Evolutionary conservation across 371 early-diverging fungal species (phyloP), one percentile per base, ranked within the genome.

Genomic region (Lichtheimia ramosa): DNA sequence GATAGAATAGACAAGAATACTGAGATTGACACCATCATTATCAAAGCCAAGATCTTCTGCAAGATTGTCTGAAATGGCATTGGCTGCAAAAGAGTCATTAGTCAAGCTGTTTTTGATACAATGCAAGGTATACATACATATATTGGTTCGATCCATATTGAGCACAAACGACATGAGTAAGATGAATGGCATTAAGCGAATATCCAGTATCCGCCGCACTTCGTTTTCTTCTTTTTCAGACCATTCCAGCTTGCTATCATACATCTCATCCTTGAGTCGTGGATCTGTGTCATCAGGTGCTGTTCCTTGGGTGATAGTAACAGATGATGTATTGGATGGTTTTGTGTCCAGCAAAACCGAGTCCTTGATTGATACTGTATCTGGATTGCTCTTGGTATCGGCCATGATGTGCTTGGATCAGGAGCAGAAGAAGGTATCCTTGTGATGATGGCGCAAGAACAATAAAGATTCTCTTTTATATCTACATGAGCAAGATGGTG

Each of bases 91-190:
- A 27, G 15, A 0, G 12, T 27, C 15, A 10, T 21, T 13, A 20
- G 27, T 24, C 7, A 46, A 16, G 10, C n/a, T n/a, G n/a, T 5
- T 0, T 21, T 16, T 8, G 2, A 46, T 16, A n/a, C n/a, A 21
- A 46, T 2, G 1, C n/a, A 46, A 21, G n/a, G 14, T 5, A 20
- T 15, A 62, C 71, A 69, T 73, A 78, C 78, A 72, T n/a, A 74
- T 68, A 63, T 78, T 78, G 6, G 78, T 78, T 41, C 78, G 65
- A 56, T 78, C 78, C 73, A 78, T 74, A 27, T 78, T 70, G 6
- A 78, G 53, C 0, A 74, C 71, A 62, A 78, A 78, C 5, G 78
- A 69, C 68, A 68, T 73, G 10, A 73, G 48, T 1, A 78, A 53
- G 16, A 71, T 63, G 56, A 78, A 78, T 3, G 66, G 23, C 70